Evolutionary conservation across 169 alveolate genomes (phyloP), one percentile per base, ranked within the genome.

Genomic region (Theileria sp.): DNA sequence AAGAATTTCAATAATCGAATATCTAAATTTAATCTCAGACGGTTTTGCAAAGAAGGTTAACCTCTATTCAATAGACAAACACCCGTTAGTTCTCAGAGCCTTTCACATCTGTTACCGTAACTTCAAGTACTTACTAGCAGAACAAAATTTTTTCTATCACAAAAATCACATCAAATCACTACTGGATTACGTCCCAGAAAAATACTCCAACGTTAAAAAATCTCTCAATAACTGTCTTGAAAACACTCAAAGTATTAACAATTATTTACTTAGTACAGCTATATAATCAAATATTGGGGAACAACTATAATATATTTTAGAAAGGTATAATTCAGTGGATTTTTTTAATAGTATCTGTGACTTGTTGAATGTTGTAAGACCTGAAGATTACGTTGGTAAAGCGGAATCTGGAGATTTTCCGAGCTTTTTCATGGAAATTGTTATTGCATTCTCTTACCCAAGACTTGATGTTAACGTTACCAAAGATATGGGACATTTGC

Each of bases 401-500:
- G 32, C 50, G 80, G 50, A 25, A 10, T 8, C 61, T 25, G 28
- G 54, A 5, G 51, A 75, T 9, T 82, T 77, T 85, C 91, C 90
- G 0, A 25, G 58, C 17, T 73, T 74, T 25, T 86, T 83, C 71
- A 86, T 61, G 81, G 91, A 86, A n/a, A n/a, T 84, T 51, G 78
- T 86, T 8, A 54, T 86, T 8, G 88, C 87, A 8, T 86, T 77
- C 80, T 85, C 90, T 17, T 86, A 77, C 60, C 86, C 87, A 30
- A 75, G 91, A 36, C 87, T 86, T 10, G 92, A 85, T 56, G 87
- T 72, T 7, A 77, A 77, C 9, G 92, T 86, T 8, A 68, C 92
- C 54, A 95, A 94, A 80, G 97, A 93, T 68, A 93, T 94, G 54
- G 95, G 94, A 49, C 98, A 95, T 76, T 79, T 95, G 65, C 86